These are phyloP conservation scores for Hypoxylon sp. DNA, from an alignment of 2,329 filamentous ascomycete species.

Conservation along the genomic window DNA sequence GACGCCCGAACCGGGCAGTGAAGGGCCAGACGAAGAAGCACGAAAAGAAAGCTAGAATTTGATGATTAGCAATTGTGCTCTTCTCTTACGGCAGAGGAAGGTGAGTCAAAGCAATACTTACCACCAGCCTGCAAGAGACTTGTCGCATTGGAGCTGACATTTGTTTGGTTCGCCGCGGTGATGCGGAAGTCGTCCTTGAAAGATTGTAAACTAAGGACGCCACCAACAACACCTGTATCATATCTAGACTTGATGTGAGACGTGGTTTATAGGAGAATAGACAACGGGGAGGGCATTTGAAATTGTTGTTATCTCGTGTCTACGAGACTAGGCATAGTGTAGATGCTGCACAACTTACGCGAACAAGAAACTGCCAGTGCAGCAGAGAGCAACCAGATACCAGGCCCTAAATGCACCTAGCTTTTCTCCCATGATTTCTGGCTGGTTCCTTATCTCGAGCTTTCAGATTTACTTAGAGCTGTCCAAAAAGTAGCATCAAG, in stretches of 20 bases:
- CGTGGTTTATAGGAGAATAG: slow-evolving; percentile 30
- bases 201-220: slow-evolving; percentile 50
- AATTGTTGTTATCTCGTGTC: too few relatives aligned
- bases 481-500: not conserved
- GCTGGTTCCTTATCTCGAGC: too few relatives aligned
- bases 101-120: too few relatives aligned
- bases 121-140: slow-evolving; percentile 54
- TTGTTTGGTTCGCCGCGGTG: slow-evolving; percentile 42
- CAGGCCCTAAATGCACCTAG: slow-evolving; percentile 50
- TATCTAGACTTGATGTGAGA: slow-evolving; percentile 45
- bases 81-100: too few relatives aligned
- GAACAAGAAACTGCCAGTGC: slow-evolving; percentile 51
- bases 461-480: not conserved
- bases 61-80: not conserved
- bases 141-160: slow-evolving; percentile 51
- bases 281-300: too few relatives aligned
- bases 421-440: slow-evolving; percentile 29
- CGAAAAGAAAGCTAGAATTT: slow-evolving; percentile 50
- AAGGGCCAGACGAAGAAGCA: slow-evolving; percentile 56
- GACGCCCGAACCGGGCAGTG: slow-evolving; percentile 52
- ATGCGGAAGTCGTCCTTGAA: slow-evolving; percentile 52
- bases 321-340: too few relatives aligned
- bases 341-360: slow-evolving; percentile 32
- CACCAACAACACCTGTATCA: slow-evolving; percentile 55
- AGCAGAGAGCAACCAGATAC: slow-evolving; percentile 51